Evolutionary conservation across 2,329 filamentous ascomycete genomes (phyloP), one percentile per base, ranked within the genome.

Genomic region (Fusarium sp.): DNA sequence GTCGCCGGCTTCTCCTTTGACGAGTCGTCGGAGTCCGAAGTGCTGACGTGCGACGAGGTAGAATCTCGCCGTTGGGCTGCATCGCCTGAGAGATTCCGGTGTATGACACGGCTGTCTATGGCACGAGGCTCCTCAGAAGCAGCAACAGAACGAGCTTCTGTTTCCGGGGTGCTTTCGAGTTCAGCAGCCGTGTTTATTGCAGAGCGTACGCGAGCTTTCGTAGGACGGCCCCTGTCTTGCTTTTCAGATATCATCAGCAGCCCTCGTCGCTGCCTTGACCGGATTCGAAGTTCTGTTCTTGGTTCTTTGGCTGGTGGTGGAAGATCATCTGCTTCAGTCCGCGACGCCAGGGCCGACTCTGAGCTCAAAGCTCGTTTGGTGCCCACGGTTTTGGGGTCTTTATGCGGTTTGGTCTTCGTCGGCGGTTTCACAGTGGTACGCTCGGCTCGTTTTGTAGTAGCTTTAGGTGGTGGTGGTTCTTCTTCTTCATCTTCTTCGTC

Each of bases 271-370:
- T 83, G 82, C 60, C 82, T 80, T 16, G 84, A 78, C 63, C 80
- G 83, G 54, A 88, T 84, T 8, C 82, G 82, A 37, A 88, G 75
- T 65, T 85, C 83, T 16, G 84, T 84, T 50, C 81, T 82, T 9
- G 77, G 80, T 59, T 81, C 72, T 31, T 73, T 58, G 34, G 31
- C 27, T n/a, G 39, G 41, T 27, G 18, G 15, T 40, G 58, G 39
- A 16, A 46, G 44, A 28, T 48, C 55, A 3, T 51, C 39, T 12
- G 13, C 36, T 11, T 56, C 57, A 13, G 30, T 11, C 39, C 50
- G 50, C 28, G 43, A 28, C 13, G 27, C 18, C 4, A 23, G 31
- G 28, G 41, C 40, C 37, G 5, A 31, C 27, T 70, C 44, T 48
- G 18, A 30, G 34, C 28, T 50, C 27, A 66, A 40, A 23, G 60